These are phyloP conservation scores for Malassezia dermatis DNA, from an alignment of 1,284 basidiomycete genomes.

Conservation along the genomic window DNA sequence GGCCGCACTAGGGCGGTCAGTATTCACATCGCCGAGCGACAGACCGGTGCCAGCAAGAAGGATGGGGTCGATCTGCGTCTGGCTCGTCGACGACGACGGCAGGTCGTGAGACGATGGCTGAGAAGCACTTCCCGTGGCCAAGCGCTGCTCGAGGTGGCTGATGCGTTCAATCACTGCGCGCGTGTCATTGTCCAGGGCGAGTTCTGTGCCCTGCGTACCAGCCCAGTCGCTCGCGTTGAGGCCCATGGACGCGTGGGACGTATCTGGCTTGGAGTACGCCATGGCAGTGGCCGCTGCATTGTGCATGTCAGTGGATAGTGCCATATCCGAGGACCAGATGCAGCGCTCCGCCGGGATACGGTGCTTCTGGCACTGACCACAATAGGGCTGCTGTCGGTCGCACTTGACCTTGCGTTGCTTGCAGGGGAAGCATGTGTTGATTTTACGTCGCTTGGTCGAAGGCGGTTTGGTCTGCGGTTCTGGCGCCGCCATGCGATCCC, in stretches of 20 bases:
- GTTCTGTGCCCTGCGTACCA: conserved; percentile 16
- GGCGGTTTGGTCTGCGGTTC: conserved; percentile 16
- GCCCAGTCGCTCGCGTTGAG: conserved; percentile 21
- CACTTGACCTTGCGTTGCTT: conserved; percentile 40
- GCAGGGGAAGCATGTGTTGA: conserved; percentile 44
- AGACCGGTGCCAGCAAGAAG: conserved; percentile 17
- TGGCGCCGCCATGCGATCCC: conserved; percentile 9
- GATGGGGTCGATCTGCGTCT: conserved; percentile 16
- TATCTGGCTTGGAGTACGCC: conserved; percentile 12
- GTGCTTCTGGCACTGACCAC: conserved; percentile 39
- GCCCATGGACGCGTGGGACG: conserved; percentile 15
- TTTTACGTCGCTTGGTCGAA: conserved; percentile 33
- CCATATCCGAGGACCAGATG: conserved; percentile 24
- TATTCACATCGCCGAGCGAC: conserved; percentile 15
- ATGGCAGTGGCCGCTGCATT: conserved; percentile 2
- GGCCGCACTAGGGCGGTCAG: conserved; percentile 4
- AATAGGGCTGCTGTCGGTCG: conserved; percentile 38
- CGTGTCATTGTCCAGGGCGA: conserved; percentile 27
- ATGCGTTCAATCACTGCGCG: conserved; percentile 33
- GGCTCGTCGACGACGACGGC: background rate
- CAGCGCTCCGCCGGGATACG: conserved; percentile 32
- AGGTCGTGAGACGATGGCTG: conserved; percentile 15
- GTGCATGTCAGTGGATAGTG: conserved; percentile 10
- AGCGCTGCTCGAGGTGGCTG: conserved; percentile 25
- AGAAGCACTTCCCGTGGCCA: conserved; percentile 10